Evolutionary conservation across 352 stramenopile species (phyloP).

Genomic region (Thraustochytrium sp.): DNA sequence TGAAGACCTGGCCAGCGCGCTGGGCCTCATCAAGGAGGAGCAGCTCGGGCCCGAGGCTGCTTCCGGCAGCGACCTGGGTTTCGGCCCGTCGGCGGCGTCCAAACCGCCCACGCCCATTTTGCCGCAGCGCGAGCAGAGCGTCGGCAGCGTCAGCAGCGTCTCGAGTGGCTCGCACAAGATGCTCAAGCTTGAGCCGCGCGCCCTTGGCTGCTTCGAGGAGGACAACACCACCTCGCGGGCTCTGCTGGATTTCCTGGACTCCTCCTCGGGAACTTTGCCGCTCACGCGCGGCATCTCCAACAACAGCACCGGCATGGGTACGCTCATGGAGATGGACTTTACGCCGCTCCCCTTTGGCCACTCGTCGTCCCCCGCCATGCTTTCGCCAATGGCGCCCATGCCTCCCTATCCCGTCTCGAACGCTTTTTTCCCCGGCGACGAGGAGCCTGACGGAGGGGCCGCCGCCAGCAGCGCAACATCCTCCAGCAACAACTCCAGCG

Average conservation of each 20-base stretch:
- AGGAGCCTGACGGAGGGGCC: slow-evolving; percentile 14
- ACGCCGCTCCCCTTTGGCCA: too few relatives aligned
- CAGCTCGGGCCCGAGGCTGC: background rate
- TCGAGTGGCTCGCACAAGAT: background rate
- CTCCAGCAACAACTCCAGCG: too few relatives aligned
- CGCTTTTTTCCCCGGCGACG: background rate
- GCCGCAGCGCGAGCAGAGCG: background rate
- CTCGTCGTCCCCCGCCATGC: background rate
- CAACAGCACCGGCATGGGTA: too few relatives aligned
- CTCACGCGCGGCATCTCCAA: background rate
- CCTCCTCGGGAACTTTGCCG: too few relatives aligned
- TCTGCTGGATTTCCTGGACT: too few relatives aligned
- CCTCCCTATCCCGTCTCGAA: background rate
- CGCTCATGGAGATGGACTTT: too few relatives aligned
- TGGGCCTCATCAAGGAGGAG: background rate
- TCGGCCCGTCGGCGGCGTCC: background rate
- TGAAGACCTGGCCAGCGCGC: too few relatives aligned
- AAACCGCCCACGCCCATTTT: slow-evolving; percentile 4
- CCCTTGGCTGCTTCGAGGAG: background rate
- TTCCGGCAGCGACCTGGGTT: too few relatives aligned
- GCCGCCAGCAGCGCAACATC: too few relatives aligned
- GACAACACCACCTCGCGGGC: too few relatives aligned
- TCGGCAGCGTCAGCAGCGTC: background rate
- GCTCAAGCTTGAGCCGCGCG: background rate
- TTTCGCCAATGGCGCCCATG: background rate